Evolutionary conservation across 106 monocot genomes (phyloP).

Genomic region (Acorus calamus): DNA sequence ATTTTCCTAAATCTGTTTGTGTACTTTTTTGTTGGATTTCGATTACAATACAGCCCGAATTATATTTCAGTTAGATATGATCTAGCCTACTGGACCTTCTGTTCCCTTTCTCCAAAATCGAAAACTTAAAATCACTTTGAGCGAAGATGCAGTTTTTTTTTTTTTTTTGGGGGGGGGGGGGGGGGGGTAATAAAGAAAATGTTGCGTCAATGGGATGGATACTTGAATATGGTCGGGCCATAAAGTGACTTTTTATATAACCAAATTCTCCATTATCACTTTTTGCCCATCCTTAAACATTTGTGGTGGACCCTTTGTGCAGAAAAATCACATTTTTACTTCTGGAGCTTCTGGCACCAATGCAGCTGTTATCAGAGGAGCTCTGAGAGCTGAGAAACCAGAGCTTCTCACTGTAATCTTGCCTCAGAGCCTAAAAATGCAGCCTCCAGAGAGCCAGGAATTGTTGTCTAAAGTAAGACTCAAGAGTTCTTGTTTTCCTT

Average conservation of each 20-base stretch:
- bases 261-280: too few species aligned
- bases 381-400: slow-evolving; percentile 84
- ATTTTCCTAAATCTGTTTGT: neutral
- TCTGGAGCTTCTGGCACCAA: slow-evolving; percentile 96
- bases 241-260: too few species aligned
- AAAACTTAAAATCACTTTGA: too few species aligned
- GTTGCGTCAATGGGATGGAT: too few species aligned
- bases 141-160: too few species aligned
- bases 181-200: too few species aligned
- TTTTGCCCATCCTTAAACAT: too few species aligned
- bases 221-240: too few species aligned
- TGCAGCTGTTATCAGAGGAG: slow-evolving; percentile 98
- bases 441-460: slow-evolving; percentile 94
- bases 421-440: slow-evolving; percentile 83
- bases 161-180: too few species aligned
- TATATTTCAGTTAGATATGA: neutral
- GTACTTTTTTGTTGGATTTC: too few species aligned
- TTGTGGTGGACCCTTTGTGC: neutral
- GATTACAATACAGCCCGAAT: neutral
- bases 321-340: slow-evolving; percentile 97
- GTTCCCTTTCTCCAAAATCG: too few species aligned
- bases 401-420: slow-evolving; percentile 93
- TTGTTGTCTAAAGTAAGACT: slow-evolving; percentile 70
- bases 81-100: too few species aligned
- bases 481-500: neutral